Base-by-base conservation (phyloP, 306 rosid species). In the Inga leiocalycina region DNA sequence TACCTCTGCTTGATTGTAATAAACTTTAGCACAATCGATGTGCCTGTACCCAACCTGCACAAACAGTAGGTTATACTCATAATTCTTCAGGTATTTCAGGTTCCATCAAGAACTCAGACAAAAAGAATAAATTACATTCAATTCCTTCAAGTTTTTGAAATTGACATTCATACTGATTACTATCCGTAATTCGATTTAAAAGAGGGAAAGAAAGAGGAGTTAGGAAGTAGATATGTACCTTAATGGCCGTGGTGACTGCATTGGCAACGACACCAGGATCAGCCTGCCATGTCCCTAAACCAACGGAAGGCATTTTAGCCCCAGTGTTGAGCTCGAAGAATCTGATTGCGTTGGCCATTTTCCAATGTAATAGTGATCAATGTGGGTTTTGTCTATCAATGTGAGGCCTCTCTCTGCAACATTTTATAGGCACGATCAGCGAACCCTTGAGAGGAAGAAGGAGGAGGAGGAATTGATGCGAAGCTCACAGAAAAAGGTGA, bases 261-360 rank as follows among this genome's bases (percentile, higher is more conserved):
- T 84, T 81, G 12, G 80, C 88, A 43, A 93, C 87, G 45, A 89
- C 71, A 24, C 90, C 94, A 22, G 93, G 94, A 56, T 82, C 81
- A 49, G 94, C 86, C 65, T 67, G 97, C 93, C 93, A 91, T 5
- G 98, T 94, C 30, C 98, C 98, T 37, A 94, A 84, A 46, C 93
- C 97, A 3, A 93, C 80, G 0, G 94, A 93, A 27, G 97, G 97
- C 0, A 94, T 91, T 81, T 90, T 91, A 19, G 98, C 95, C 0
- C 95, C 97, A 7, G 94, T 94, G 83, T 91, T 91, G 85, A 93
- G 56, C 78, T 89, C 80, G 54, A 93, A 94, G 84, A 71, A 86
- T 9, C 89, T 69, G 59, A 89, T 76, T 22, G 80, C 90, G 2
- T 82, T 51, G 0, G 81, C 91, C 98, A 92, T 93, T 74, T 65